These are phyloP conservation scores for Yamadazyma akitaensis DNA, from an alignment of 805 yeast genomes.

Conservation along the genomic window DNA sequence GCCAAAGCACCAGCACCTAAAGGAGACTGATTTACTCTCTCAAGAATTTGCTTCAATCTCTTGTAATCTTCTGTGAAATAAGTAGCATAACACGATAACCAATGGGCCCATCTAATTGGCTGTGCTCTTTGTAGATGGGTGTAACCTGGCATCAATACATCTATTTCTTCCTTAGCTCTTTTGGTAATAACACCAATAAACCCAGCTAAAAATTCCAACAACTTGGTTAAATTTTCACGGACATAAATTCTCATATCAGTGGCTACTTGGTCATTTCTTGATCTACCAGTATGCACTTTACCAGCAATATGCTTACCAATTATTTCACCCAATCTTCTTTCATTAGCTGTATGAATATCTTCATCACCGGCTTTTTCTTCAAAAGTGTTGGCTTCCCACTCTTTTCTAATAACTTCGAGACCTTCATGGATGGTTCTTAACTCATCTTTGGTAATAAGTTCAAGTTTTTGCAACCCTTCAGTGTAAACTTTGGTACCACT, in stretches of 20 bases:
- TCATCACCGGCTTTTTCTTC: slow-evolving; percentile 87
- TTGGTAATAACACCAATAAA: slow-evolving; percentile 64
- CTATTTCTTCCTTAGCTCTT: slow-evolving; percentile 85
- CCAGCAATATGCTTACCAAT: slow-evolving; percentile 94
- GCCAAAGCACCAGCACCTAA: slow-evolving; percentile 98
- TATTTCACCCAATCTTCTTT: slow-evolving; percentile 93
- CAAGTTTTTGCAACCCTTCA: slow-evolving; percentile 75
- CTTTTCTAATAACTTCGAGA: slow-evolving; percentile 62
- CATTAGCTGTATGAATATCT: slow-evolving; percentile 98
- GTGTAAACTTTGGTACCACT: slow-evolving; percentile 95
- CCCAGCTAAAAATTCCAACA: slow-evolving; percentile 52
- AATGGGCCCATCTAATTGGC: slow-evolving; percentile 99
- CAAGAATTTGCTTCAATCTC: slow-evolving; percentile 75
- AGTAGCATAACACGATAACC: slow-evolving; percentile 93
- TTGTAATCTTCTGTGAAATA: slow-evolving; percentile 88
- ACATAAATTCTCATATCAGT: slow-evolving; percentile 98
- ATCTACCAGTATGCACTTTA: slow-evolving; percentile 98
- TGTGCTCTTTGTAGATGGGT: slow-evolving; percentile 98
- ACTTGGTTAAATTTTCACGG: slow-evolving; percentile 68
- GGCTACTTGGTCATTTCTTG: slow-evolving; percentile 98
- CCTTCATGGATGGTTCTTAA: slow-evolving; percentile 81
- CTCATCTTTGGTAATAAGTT: slow-evolving; percentile 71
- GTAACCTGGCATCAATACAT: slow-evolving; percentile 96
- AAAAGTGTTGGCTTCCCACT: slow-evolving; percentile 74
- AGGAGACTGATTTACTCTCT: slow-evolving; percentile 84